A percentile compares a stretch with the other conserved stretches of the same genome.
Evolutionary conservation across 192 early-diverging fungal genomes (phyloP).

Genomic region (Mycoemilia scoparia): DNA sequence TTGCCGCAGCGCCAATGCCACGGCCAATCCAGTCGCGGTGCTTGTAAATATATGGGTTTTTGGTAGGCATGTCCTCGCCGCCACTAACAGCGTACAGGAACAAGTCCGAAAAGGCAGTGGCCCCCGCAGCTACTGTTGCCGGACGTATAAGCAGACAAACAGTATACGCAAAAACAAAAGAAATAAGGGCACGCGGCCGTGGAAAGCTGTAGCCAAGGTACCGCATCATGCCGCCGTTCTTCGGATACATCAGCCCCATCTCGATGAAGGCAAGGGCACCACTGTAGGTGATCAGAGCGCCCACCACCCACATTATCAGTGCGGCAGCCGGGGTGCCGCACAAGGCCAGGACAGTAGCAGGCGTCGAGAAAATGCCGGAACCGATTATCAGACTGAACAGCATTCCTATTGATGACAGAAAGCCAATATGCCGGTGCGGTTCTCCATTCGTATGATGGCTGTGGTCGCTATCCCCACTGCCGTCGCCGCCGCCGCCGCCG

Average conservation of each 20-base stretch:
- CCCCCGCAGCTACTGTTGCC: conserved; percentile 29
- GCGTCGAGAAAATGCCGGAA: conserved; percentile 64
- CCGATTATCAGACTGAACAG: conserved; percentile 64
- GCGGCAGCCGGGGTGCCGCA: conserved; percentile 49
- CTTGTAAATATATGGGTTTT: conserved; percentile 6
- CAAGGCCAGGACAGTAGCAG: conserved; percentile 43
- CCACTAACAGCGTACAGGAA: conserved; percentile 28
- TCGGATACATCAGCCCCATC: conserved; percentile 67
- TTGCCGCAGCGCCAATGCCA: conserved; percentile 36
- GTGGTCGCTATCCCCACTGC: neutral
- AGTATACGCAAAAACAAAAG: conserved; percentile 33
- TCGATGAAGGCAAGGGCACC: conserved; percentile 83
- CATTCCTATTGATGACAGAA: conserved; percentile 43
- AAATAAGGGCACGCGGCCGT: conserved; percentile 25
- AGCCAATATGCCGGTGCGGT: conserved; percentile 14
- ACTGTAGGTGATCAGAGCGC: conserved; percentile 53
- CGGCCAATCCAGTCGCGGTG: conserved; percentile 27
- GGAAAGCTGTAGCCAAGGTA: conserved; percentile 59
- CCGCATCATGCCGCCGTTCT: conserved; percentile 73
- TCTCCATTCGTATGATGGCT: neutral
- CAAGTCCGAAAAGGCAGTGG: conserved; percentile 33
- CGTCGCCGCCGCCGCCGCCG: too few species aligned
- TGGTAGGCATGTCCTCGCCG: neutral
- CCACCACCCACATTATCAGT: conserved; percentile 55
- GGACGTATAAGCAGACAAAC: conserved; percentile 35